phyloP scores from a whole-genome alignment of 495 filamentous ascomycete genomes.

The Lophiotrema nucula region DNA sequence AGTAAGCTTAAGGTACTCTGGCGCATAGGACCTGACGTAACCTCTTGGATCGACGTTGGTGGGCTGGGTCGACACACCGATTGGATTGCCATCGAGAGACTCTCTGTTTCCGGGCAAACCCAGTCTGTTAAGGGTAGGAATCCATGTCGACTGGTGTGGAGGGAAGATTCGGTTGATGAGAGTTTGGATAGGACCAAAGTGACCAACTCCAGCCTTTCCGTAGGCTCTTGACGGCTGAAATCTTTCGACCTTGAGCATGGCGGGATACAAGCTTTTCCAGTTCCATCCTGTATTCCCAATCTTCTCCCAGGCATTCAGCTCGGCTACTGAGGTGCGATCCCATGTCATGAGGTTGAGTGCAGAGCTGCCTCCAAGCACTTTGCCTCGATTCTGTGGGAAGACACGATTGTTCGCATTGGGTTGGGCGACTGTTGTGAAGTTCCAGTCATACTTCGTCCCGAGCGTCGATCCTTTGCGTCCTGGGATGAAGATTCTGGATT shows the following conservation, averaged over 20 bases:
- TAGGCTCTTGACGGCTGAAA: constrained; percentile 34
- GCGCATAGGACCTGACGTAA: too few species aligned
- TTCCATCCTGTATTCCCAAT: constrained; percentile 21
- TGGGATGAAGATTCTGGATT: constrained; percentile 30
- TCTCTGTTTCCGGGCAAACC: too few species aligned
- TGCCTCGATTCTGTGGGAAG: constrained; percentile 25
- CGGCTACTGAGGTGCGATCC: constrained; percentile 1
- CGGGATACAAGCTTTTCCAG: constrained; percentile 32
- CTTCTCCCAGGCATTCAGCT: constrained; percentile 17
- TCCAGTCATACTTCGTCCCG: constrained; percentile 34
- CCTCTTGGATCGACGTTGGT: too few species aligned
- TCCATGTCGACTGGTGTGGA: constrained; percentile 32
- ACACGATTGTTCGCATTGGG: constrained; percentile 22
- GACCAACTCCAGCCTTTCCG: constrained; percentile 20
- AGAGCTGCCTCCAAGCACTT: constrained; percentile 32
- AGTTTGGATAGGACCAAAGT: constrained; percentile 38
- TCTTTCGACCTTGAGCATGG: constrained; percentile 44
- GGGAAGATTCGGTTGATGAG: constrained; percentile 41
- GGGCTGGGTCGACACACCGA: too few species aligned
- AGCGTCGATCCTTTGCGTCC: constrained; percentile 21
- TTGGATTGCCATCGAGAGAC: too few species aligned
- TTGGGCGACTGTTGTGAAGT: constrained; percentile 33
- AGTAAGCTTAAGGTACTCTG: too few species aligned
- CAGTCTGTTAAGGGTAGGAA: constrained; percentile 37
- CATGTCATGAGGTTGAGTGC: constrained; percentile 20